phyloP scores from a whole-genome alignment of 805 yeast genomes.

The Lachancea cidri region DNA sequence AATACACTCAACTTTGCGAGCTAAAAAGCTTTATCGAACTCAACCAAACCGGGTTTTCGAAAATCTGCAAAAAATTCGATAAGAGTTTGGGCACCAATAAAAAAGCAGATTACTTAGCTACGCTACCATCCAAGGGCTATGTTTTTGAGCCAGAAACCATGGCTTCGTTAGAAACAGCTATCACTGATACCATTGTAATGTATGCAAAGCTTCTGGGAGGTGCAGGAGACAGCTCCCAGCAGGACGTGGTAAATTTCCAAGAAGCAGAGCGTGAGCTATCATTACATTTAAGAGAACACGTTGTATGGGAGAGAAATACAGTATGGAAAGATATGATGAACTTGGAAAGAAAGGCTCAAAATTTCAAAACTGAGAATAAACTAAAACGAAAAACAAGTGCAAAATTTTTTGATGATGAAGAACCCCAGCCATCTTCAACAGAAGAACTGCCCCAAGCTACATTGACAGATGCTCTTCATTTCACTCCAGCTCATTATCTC shows the following conservation, averaged over 20 bases:
- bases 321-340: conserved; percentile 98
- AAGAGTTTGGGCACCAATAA: conserved; percentile 64
- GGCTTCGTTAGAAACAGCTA: conserved; percentile 43
- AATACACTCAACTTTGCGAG: conserved; percentile 75
- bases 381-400: conserved; percentile 15
- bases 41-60: conserved; percentile 83
- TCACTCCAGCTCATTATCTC: conserved; percentile 14
- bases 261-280: conserved; percentile 47
- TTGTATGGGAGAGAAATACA: conserved; percentile 95
- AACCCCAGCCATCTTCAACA: conserved; percentile 17
- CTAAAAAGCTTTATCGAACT: conserved; percentile 77
- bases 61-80: conserved; percentile 88
- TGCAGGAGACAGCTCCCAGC: conserved; percentile 18
- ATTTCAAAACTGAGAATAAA: conserved; percentile 44
- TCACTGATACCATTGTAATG: conserved; percentile 47
- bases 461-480: conserved; percentile 14
- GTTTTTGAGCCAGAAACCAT: conserved; percentile 51
- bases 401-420: conserved; percentile 22
- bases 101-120: conserved; percentile 51
- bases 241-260: conserved; percentile 21
- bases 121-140: conserved; percentile 42
- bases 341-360: conserved; percentile 78
- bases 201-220: conserved; percentile 51
- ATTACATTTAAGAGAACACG: conserved; percentile 74
- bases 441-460: conserved; percentile 13